phyloP scores from a whole-genome alignment of 805 yeast genomes.

The Jamesozyma rosinii region DNA sequence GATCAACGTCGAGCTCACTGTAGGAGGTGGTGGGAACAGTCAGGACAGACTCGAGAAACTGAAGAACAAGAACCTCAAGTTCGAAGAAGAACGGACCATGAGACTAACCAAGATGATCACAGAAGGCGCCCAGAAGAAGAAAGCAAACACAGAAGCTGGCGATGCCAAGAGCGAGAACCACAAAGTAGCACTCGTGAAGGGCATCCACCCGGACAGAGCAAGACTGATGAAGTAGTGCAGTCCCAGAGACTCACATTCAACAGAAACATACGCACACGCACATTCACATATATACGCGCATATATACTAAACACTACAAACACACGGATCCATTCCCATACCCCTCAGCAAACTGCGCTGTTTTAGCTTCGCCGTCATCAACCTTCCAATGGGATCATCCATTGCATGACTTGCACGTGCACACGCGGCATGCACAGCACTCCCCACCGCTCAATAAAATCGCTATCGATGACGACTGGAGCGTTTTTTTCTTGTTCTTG shows the following conservation, averaged over 20 bases:
- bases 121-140: conserved; percentile 32
- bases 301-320: no score
- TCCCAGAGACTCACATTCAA: no score
- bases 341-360: no score
- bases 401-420: no score
- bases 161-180: not conserved
- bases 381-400: no score
- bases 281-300: not conserved
- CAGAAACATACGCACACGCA: conserved; percentile 22
- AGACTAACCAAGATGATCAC: conserved; percentile 43
- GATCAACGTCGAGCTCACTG: conserved; percentile 92
- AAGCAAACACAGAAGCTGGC: no score
- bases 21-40: conserved; percentile 96
- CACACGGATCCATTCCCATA: no score
- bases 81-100: conserved; percentile 58
- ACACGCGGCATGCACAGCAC: no score
- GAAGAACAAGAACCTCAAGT: conserved; percentile 65
- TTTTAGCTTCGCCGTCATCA: no score
- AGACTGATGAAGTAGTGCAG: conserved; percentile 18
- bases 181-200: conserved; percentile 10
- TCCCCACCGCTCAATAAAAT: no score
- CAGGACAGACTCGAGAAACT: conserved; percentile 57
- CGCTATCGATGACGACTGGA: no score
- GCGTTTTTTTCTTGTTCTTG: no score
- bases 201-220: conserved; percentile 60